Evolutionary conservation across 306 rosid genomes (phyloP), one percentile per base, ranked within the genome.

Genomic region (Castanopsis chinensis): DNA sequence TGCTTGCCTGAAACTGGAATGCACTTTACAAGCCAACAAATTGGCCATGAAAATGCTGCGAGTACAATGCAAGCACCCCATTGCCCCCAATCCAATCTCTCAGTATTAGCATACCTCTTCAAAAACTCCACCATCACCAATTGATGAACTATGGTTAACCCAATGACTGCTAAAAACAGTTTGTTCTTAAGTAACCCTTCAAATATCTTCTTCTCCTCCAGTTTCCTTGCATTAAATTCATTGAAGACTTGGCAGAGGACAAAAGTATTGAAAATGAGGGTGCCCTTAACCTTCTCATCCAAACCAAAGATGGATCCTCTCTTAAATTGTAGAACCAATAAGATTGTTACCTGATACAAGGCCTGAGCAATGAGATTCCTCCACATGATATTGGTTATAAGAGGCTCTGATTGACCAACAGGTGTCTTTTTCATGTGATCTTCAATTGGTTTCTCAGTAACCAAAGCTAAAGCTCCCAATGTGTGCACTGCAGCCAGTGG

Each of bases 391-490:
- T 28, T 63, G 53, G 75, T 80, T 28, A 80, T 71, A 20, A 80
- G 76, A 0, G 75, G 83, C 30, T 80, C 75, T 13, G 41, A 18
- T 74, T 59, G 60, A 18, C 79, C 69, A 6, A 80, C 60, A 0
- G 79, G 71, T n/a, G 4, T 28, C 14, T 65, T 65, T 13, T 1
- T 20, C 83, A 80, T 74, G 79, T 19, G 83, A 35, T 80, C 83
- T 10, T 74, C 20, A 33, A 49, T 80, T 30, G 83, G 83, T 54
- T 23, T 53, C 58, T 80, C 83, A 0, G 79, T 80, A 1, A 78
- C 79, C 65, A 80, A 64, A 4, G 83, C 83, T 74, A 80, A 80
- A 74, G 83, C 83, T 80, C 83, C 83, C 69, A 80, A 20, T 18
- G 83, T 80, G 61, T 80, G 83, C 5, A 80, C 75, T 19, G 79